These are phyloP conservation scores for Acorus gramineus DNA, from an alignment of 106 monocot genomes.

Conservation along the genomic window DNA sequence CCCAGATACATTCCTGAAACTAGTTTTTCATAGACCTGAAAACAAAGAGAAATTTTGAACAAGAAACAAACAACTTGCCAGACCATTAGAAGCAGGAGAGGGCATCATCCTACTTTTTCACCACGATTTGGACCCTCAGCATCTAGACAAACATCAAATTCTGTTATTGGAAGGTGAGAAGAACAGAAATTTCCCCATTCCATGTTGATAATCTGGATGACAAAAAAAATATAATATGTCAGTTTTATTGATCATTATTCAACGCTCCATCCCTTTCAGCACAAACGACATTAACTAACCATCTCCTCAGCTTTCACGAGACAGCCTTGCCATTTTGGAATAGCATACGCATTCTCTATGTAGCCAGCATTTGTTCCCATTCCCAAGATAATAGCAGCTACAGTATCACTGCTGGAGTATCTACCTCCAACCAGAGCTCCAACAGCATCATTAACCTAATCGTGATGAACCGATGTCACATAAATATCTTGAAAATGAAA, in stretches of 20 bases:
- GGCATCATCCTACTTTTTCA: constrained; percentile 15
- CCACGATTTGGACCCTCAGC: constrained; percentile 39
- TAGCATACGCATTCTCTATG: constrained; percentile 23
- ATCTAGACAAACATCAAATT: constrained; percentile 34
- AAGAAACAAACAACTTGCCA: neutral
- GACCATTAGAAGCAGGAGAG: too few species aligned
- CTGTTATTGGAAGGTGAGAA: constrained; percentile 35
- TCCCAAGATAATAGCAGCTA: constrained; percentile 35
- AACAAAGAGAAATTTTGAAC: neutral
- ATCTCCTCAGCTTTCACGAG: constrained; percentile 20
- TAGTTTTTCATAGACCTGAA: constrained; percentile 30
- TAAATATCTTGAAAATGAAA: too few species aligned
- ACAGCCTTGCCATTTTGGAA: constrained; percentile 37
- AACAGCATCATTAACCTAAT: constrained; percentile 43
- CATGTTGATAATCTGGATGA: constrained; percentile 37
- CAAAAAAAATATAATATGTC: neutral
- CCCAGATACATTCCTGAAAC: constrained; percentile 39
- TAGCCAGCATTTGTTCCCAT: constrained; percentile 48
- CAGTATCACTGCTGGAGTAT: constrained; percentile 23
- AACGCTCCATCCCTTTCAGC: too few species aligned
- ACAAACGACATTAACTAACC: constrained; percentile 4
- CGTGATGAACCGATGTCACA: neutral
- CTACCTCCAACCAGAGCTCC: constrained; percentile 43
- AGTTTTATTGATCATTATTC: too few species aligned
- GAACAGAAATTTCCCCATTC: constrained; percentile 49